These are phyloP conservation scores for Solanum gracilifrons DNA, from an alignment of 257 asterid species.

Conservation along the genomic window DNA sequence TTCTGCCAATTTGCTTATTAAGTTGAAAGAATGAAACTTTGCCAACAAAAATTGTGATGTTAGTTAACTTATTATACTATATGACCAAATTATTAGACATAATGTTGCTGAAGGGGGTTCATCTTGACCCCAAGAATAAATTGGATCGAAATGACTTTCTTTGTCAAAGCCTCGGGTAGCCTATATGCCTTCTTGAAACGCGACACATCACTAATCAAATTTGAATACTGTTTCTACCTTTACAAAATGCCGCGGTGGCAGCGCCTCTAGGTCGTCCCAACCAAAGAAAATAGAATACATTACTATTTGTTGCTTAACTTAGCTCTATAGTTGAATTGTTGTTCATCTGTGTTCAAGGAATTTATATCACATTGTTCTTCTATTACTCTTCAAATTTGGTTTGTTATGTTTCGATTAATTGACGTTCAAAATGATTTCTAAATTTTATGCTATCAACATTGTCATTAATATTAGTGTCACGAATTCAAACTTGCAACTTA, in stretches of 20 bases:
- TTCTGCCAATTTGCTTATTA: neutral
- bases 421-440: neutral
- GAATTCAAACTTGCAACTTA: neutral
- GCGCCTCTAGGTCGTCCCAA: no score
- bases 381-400: neutral
- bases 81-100: neutral
- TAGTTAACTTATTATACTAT: neutral
- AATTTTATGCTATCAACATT: neutral
- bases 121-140: neutral
- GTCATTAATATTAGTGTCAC: neutral
- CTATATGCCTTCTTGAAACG: neutral
- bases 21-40: neutral
- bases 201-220: neutral
- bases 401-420: neutral
- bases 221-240: neutral
- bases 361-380: neutral
- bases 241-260: neutral
- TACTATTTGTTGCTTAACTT: neutral
- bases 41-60: neutral
- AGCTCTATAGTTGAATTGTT: neutral
- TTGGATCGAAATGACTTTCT: neutral
- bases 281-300: neutral
- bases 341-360: neutral
- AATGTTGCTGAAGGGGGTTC: neutral
- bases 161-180: neutral